Conservation (phyloP, 2,329 filamentous ascomycete species). For the Ophiocordyceps camponoti-rufipedis region DNA sequence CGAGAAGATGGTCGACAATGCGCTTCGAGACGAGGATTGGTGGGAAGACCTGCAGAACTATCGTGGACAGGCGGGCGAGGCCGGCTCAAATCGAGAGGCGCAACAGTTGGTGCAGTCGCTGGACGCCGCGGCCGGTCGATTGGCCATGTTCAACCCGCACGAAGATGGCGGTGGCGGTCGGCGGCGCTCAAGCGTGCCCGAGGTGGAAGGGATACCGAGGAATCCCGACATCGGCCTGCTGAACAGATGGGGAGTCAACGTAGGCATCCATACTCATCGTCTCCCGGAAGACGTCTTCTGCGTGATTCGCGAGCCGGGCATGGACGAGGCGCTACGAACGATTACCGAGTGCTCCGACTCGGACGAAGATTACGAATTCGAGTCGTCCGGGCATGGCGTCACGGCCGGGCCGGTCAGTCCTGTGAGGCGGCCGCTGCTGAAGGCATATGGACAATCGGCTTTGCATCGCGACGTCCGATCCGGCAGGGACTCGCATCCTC, state of each 20-base stretch:
- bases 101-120: constrained; percentile 24
- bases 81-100: constrained; percentile 23
- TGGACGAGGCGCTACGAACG: constrained; percentile 12
- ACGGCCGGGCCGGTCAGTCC: constrained; percentile 7
- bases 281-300: constrained; percentile 44
- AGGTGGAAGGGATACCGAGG: constrained; percentile 42
- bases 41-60: constrained; percentile 56
- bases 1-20: constrained; percentile 42
- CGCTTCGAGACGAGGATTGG: constrained; percentile 58
- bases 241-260: constrained; percentile 41
- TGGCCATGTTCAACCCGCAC: constrained; percentile 25
- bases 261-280: constrained; percentile 61
- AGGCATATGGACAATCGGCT: background rate
- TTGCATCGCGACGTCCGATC: background rate
- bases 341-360: constrained; percentile 14
- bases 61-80: constrained; percentile 20
- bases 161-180: constrained; percentile 9
- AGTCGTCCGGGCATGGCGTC: constrained; percentile 7
- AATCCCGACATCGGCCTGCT: constrained; percentile 35
- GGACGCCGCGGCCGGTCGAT: constrained; percentile 21
- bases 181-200: constrained; percentile 31
- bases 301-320: constrained; percentile 21
- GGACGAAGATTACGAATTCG: constrained; percentile 11
- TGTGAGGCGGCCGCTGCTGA: constrained; percentile 7
- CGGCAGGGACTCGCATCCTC: background rate